These are phyloP conservation scores for Balakata baccata DNA, from an alignment of 345 rosid genomes.

Conservation along the genomic window DNA sequence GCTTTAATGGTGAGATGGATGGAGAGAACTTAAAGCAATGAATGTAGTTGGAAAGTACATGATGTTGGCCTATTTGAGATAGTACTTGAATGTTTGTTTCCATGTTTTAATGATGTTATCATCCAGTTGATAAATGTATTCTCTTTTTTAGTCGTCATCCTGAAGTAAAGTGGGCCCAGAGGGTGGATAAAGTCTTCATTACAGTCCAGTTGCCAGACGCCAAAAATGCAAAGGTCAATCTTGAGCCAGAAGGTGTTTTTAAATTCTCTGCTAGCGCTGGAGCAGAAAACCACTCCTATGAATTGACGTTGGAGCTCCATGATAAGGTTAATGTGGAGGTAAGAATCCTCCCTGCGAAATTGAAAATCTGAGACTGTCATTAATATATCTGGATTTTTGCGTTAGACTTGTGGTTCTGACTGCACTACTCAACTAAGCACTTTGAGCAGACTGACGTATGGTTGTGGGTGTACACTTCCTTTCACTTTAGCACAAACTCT, in stretches of 20 bases:
- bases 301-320: constrained; percentile 42
- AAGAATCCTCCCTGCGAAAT: constrained; percentile 7
- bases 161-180: constrained; percentile 59
- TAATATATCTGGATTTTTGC: neutral
- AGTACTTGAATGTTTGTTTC: neutral
- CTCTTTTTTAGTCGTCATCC: constrained; percentile 47
- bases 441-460: neutral
- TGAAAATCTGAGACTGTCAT: neutral
- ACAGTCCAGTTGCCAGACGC: constrained; percentile 56
- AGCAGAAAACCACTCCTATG: constrained; percentile 41
- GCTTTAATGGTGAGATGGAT: neutral
- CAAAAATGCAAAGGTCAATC: constrained; percentile 49
- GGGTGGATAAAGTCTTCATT: constrained; percentile 44
- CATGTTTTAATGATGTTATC: neutral
- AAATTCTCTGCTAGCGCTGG: constrained; percentile 52
- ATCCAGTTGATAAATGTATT: neutral
- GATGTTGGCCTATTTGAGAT: neutral
- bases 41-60: too few species aligned
- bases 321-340: constrained; percentile 51
- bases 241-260: constrained; percentile 57
- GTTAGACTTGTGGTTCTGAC: neutral
- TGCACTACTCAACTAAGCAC: neutral
- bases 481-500: too few species aligned
- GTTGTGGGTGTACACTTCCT: neutral
- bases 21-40: too few species aligned